Evolutionary conservation across 2,329 filamentous ascomycete species (phyloP).

Genomic region (Cladophialophora bantiana): DNA sequence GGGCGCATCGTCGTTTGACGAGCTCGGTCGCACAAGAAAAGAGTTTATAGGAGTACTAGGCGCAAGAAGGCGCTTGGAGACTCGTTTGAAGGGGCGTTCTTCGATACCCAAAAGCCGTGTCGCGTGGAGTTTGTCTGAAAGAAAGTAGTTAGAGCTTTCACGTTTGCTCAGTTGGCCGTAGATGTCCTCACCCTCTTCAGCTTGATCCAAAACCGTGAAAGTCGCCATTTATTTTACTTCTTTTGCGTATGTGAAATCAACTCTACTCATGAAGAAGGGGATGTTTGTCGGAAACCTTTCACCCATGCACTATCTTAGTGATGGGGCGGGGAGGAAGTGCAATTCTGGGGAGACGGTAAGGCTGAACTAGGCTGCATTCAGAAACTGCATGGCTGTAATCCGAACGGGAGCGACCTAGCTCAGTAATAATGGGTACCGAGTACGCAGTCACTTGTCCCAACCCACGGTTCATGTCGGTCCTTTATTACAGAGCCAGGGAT

Average conservation of each 20-base stretch:
- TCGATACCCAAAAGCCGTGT: slow-evolving; percentile 86
- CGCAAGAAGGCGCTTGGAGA: slow-evolving; percentile 79
- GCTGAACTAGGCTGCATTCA: background rate
- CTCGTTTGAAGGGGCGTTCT: slow-evolving; percentile 88
- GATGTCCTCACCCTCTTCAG: slow-evolving; percentile 64
- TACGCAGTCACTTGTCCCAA: background rate
- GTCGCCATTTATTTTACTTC: slow-evolving; percentile 53
- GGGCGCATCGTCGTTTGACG: slow-evolving; percentile 61
- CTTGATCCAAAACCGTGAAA: slow-evolving; percentile 74
- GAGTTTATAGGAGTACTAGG: slow-evolving; percentile 67
- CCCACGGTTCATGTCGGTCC: background rate
- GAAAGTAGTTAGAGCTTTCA: slow-evolving; percentile 1
- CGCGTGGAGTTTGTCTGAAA: slow-evolving; percentile 80
- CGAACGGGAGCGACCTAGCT: background rate
- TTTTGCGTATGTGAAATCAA: background rate
- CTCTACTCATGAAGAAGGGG: background rate
- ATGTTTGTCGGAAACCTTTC: background rate
- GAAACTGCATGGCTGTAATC: background rate
- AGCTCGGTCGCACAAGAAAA: slow-evolving; percentile 55
- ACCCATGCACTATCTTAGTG: background rate
- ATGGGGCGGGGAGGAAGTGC: background rate
- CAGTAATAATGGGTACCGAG: no score
- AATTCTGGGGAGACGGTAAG: background rate
- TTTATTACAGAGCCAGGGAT: background rate
- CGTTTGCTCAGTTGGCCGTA: background rate